These are phyloP conservation scores for Leptosphaerulina australis DNA, from an alignment of 2,329 filamentous ascomycete genomes.

Conservation along the genomic window DNA sequence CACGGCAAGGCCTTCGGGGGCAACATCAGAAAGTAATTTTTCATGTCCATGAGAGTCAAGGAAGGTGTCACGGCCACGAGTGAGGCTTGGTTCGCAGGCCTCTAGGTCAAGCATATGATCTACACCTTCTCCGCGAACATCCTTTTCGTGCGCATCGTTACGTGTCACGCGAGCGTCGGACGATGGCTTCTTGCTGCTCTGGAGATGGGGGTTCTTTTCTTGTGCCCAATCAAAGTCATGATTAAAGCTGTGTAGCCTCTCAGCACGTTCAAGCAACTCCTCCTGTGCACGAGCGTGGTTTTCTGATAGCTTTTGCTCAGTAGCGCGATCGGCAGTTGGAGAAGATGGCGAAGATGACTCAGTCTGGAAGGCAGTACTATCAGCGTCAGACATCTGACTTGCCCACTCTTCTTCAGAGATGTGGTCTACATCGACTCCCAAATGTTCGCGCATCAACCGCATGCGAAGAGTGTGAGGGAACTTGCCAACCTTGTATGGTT, in stretches of 20 bases:
- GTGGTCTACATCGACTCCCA: conserved; percentile 93
- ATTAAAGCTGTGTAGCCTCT: conserved; percentile 71
- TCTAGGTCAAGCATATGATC: conserved; percentile 70
- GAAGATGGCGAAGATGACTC: conserved; percentile 45
- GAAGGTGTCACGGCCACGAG: conserved; percentile 72
- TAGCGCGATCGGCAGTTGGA: conserved; percentile 41
- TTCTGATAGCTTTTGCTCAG: conserved; percentile 49
- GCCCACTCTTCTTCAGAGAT: conserved; percentile 56
- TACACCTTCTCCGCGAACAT: conserved; percentile 77
- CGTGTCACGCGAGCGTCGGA: conserved; percentile 64
- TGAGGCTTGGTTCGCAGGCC: conserved; percentile 62
- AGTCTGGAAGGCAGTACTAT: conserved; percentile 67
- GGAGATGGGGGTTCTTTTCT: conserved; percentile 62
- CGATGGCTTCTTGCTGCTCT: conserved; percentile 60
- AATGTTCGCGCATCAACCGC: conserved; percentile 93
- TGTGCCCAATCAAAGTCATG: conserved; percentile 72
- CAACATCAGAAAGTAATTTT: conserved; percentile 69
- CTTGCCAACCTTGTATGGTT: conserved; percentile 85
- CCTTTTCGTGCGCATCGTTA: conserved; percentile 69
- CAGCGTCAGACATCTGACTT: conserved; percentile 57
- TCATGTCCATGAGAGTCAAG: conserved; percentile 70
- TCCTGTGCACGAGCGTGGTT: conserved; percentile 57
- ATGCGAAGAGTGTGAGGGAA: conserved; percentile 93
- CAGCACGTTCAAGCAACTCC: conserved; percentile 62
- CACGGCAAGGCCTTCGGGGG: conserved; percentile 62